A percentile compares a stretch with the other conserved stretches of the same genome.
phyloP scores from a whole-genome alignment of 1,139 yeast species.

The Hemisphaericaspora xylanilytica region DNA sequence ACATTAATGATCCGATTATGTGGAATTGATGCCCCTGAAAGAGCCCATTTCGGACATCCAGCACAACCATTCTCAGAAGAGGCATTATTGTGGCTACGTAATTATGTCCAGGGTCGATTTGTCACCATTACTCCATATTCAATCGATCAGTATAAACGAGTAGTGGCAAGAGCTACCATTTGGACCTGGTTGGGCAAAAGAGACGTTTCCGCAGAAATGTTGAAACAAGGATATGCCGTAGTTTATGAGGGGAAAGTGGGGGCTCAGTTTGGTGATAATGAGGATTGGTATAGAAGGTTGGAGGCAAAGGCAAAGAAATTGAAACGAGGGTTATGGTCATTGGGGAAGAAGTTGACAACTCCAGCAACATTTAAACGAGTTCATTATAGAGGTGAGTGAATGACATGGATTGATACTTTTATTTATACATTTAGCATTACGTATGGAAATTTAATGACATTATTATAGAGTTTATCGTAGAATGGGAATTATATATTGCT shows the following conservation, averaged over 20 bases:
- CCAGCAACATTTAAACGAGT: constrained; percentile 78
- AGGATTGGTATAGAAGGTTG: constrained; percentile 52
- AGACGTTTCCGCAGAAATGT: constrained; percentile 87
- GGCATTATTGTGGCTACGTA: constrained; percentile 72
- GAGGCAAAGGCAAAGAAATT: constrained; percentile 60
- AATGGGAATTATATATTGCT: too few species aligned
- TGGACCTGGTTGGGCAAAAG: constrained; percentile 72
- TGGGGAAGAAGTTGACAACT: constrained; percentile 51
- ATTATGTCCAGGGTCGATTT: constrained; percentile 59
- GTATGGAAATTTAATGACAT: too few species aligned
- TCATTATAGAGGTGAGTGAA: constrained; percentile 17
- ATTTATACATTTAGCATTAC: too few species aligned
- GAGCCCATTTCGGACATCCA: constrained; percentile 92
- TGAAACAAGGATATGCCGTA: constrained; percentile 76
- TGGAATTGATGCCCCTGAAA: constrained; percentile 98
- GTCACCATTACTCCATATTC: constrained; percentile 76
- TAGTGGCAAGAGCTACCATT: constrained; percentile 77
- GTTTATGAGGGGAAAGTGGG: constrained; percentile 81
- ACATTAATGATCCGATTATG: constrained; percentile 71
- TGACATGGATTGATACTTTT: too few species aligned
- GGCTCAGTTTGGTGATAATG: constrained; percentile 84
- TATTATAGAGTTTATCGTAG: too few species aligned
- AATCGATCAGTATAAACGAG: constrained; percentile 84
- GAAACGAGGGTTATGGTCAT: constrained; percentile 71
- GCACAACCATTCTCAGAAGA: constrained; percentile 89